These are phyloP conservation scores for Naganishia albida DNA, from an alignment of 1,284 basidiomycete genomes.

Conservation along the genomic window DNA sequence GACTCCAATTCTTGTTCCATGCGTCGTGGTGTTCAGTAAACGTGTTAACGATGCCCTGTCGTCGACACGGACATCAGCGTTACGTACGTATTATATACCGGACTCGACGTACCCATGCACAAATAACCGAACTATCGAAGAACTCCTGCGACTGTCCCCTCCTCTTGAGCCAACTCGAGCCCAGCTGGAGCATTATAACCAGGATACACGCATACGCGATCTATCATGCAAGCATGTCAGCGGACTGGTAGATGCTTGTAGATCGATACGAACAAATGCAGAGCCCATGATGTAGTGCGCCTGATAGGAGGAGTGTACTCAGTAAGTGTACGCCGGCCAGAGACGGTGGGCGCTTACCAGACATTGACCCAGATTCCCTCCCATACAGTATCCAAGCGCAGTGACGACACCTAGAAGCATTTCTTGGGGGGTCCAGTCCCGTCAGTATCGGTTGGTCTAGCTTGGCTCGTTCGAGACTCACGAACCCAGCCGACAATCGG, in stretches of 20 bases:
- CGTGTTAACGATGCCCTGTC: slow-evolving; percentile 70
- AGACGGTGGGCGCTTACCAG: slow-evolving; percentile 52
- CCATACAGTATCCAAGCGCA: slow-evolving; percentile 64
- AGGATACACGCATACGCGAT: slow-evolving; percentile 84
- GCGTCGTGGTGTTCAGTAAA: slow-evolving; percentile 86
- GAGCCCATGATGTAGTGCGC: slow-evolving; percentile 87
- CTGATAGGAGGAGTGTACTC: not conserved
- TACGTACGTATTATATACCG: slow-evolving; percentile 26
- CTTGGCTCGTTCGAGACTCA: slow-evolving; percentile 63
- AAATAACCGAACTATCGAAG: slow-evolving; percentile 87
- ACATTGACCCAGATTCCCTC: slow-evolving; percentile 73
- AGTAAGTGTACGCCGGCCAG: not conserved
- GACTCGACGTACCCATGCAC: slow-evolving; percentile 70
- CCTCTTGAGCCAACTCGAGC: slow-evolving; percentile 74
- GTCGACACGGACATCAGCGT: slow-evolving; percentile 12
- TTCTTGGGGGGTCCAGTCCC: slow-evolving; percentile 36
- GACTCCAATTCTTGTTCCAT: slow-evolving; percentile 64
- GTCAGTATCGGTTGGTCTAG: slow-evolving; percentile 48
- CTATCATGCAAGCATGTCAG: slow-evolving; percentile 37
- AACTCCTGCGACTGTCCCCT: slow-evolving; percentile 69
- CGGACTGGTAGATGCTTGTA: not conserved
- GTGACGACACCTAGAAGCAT: slow-evolving; percentile 56
- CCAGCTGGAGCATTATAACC: slow-evolving; percentile 77
- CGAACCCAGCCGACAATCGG: slow-evolving; percentile 87
- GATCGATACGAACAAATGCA: slow-evolving; percentile 59